Evolutionary conservation across 805 yeast genomes (phyloP).

Genomic region (Torulaspora delbrueckii): DNA sequence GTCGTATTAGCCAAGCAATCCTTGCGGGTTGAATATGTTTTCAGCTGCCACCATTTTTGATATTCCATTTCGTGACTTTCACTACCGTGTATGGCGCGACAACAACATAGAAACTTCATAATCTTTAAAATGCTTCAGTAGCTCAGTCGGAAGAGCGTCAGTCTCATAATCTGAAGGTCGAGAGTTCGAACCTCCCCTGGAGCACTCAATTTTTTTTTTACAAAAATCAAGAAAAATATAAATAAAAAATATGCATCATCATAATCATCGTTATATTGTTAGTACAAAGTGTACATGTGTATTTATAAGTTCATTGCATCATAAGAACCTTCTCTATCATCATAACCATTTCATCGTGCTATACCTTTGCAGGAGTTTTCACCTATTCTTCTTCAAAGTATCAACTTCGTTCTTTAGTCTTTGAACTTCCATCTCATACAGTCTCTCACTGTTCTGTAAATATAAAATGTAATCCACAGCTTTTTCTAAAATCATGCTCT

Average conservation of each 20-base stretch:
- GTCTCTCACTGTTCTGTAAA: constrained; percentile 46
- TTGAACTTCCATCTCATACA: constrained; percentile 31
- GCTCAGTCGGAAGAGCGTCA: constrained; percentile 51
- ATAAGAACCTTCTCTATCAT: constrained; percentile 9
- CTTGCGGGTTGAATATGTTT: no score
- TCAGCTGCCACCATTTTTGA: no score
- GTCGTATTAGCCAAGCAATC: no score
- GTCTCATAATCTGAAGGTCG: constrained; percentile 50
- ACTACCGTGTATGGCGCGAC: neutral
- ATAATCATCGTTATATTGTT: constrained; percentile 1
- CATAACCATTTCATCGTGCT: constrained; percentile 4
- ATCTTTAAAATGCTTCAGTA: constrained; percentile 36
- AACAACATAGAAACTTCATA: neutral
- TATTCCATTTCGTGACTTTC: no score
- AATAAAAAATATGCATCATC: no score
- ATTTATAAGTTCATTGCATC: constrained; percentile 5
- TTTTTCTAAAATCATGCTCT: constrained; percentile 62
- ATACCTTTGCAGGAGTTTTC: neutral
- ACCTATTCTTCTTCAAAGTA: constrained; percentile 2
- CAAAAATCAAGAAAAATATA: neutral
- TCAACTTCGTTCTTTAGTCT: constrained; percentile 34
- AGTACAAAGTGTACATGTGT: constrained; percentile 7
- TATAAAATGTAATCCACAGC: constrained; percentile 58
- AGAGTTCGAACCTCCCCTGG: constrained; percentile 48
- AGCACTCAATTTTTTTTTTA: constrained; percentile 32